These are phyloP conservation scores for Amylostereum areolatum DNA, from an alignment of 1,284 basidiomycete species.

Conservation along the genomic window DNA sequence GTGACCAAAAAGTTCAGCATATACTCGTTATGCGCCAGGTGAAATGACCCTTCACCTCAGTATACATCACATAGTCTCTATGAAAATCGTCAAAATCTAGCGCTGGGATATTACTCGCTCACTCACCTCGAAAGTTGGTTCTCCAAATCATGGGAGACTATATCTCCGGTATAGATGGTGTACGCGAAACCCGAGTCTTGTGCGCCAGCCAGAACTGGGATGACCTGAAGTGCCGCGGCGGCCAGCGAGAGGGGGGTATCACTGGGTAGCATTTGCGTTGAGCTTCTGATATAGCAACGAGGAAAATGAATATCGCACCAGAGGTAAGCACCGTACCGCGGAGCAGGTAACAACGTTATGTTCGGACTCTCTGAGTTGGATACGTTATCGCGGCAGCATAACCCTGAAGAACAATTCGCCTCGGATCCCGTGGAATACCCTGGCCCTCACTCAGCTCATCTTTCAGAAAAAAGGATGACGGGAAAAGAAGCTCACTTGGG, in stretches of 20 bases:
- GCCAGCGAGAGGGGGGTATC: constrained; percentile 67
- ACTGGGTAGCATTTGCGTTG: constrained; percentile 28
- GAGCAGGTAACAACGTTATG: constrained; percentile 47
- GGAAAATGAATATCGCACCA: constrained; percentile 37
- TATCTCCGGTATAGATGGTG: constrained; percentile 71
- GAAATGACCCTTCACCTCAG: constrained; percentile 40
- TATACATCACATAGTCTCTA: constrained; percentile 34
- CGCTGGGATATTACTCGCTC: not conserved
- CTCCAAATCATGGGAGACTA: constrained; percentile 66
- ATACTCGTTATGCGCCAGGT: not conserved
- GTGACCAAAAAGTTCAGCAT: constrained; percentile 4
- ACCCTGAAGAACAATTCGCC: constrained; percentile 66
- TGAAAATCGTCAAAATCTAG: not conserved
- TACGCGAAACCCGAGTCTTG: constrained; percentile 56
- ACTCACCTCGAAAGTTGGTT: constrained; percentile 55
- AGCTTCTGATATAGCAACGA: not conserved
- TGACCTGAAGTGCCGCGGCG: constrained; percentile 57
- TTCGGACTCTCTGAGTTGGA: constrained; percentile 49
- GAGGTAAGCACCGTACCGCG: constrained; percentile 57
- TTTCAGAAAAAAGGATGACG: not conserved
- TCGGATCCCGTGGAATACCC: constrained; percentile 71
- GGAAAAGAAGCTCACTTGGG: constrained; percentile 37
- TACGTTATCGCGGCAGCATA: constrained; percentile 63
- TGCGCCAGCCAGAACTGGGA: constrained; percentile 64
- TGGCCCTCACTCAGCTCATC: constrained; percentile 17